Evolutionary conservation across 306 rosid species (phyloP).

Genomic region (Phaseolus lunatus): DNA sequence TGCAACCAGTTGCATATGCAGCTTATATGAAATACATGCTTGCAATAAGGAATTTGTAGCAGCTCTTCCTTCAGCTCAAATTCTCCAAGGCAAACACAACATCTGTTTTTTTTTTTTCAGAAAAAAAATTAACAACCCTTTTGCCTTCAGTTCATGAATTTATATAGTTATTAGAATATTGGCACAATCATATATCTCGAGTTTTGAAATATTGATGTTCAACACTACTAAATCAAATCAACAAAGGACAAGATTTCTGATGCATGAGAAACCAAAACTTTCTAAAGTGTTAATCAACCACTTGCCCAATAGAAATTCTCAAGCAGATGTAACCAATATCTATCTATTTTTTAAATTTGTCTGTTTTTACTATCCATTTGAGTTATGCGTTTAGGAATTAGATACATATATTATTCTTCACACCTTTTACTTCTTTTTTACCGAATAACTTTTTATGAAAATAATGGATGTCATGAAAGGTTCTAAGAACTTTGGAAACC

Average conservation of each 20-base stretch:
- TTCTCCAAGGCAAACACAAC: constrained; percentile 88
- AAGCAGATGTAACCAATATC: background rate
- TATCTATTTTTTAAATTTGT: background rate
- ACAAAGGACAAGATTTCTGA: background rate
- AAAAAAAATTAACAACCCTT: background rate
- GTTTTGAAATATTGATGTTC: constrained; percentile 1
- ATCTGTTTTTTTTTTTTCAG: constrained; percentile 49
- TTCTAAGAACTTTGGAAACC: constrained; percentile 43
- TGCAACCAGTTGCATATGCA: constrained; percentile 84
- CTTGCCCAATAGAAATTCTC: background rate
- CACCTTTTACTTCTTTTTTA: constrained; percentile 22
- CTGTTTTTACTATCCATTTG: constrained; percentile 34
- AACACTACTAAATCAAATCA: background rate
- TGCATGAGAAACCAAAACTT: background rate
- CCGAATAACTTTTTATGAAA: constrained; percentile 47
- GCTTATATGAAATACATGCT: constrained; percentile 77
- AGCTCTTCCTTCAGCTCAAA: constrained; percentile 80
- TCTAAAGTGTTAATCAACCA: constrained; percentile 34
- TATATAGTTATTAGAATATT: background rate
- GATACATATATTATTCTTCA: constrained; percentile 46
- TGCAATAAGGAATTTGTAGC: constrained; percentile 73
- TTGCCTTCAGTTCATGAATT: background rate
- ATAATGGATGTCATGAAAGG: constrained; percentile 58
- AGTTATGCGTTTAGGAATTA: constrained; percentile 23
- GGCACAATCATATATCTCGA: background rate